Percentiles rank a stretch among this genome's conserved stretches.
Conservation (phyloP, 2,329 filamentous ascomycete species). For the Cercospora berteroae region DNA sequence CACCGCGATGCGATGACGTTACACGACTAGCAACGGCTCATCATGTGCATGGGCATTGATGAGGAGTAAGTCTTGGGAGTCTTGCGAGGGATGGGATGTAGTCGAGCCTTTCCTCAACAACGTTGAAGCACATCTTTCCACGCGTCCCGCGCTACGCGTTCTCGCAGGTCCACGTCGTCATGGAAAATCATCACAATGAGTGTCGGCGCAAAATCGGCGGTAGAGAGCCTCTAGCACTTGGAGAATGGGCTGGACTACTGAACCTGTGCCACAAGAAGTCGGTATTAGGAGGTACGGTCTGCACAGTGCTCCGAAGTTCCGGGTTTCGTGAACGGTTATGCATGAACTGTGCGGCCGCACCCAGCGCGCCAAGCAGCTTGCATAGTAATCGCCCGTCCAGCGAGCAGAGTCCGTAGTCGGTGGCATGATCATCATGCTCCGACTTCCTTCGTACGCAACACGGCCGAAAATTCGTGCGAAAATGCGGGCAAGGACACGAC, state of each 20-base stretch:
- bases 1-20: not conserved
- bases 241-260: not conserved
- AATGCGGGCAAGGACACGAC: not conserved
- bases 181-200: not conserved
- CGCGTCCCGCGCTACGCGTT: not conserved
- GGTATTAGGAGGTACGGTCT: not conserved
- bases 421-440: not conserved
- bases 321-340: not conserved
- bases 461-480: not conserved
- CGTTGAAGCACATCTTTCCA: not conserved
- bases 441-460: not conserved
- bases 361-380: not conserved
- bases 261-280: not conserved
- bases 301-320: not conserved
- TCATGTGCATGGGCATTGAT: too few relatives aligned
- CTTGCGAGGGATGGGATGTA: not conserved
- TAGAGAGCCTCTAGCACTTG: not conserved
- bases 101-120: not conserved
- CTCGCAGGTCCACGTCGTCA: not conserved
- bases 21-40: too few relatives aligned
- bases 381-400: not conserved
- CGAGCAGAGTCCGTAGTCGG: not conserved
- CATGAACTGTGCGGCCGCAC: not conserved
- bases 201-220: not conserved
- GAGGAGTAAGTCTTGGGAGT: too few relatives aligned